Percentiles rank a stretch among this genome's conserved stretches.
phyloP scores from a whole-genome alignment of 2,329 filamentous ascomycete species.

The Sclerotinia borealis region DNA sequence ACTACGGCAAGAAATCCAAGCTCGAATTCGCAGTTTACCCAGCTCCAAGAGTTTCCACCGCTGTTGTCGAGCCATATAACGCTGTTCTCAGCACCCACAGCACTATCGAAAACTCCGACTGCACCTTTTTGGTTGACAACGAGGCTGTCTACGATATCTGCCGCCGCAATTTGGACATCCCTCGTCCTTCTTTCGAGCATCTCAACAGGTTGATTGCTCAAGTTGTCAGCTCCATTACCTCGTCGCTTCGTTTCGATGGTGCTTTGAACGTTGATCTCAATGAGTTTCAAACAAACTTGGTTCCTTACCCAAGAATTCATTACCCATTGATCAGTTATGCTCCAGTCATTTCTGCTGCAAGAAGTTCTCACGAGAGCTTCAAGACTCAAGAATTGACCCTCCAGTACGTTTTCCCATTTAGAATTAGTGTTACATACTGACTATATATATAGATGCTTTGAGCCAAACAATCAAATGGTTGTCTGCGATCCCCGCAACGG shows the following conservation, averaged over 20 bases:
- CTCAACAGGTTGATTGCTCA: constrained; percentile 62
- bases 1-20: constrained; percentile 64
- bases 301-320: constrained; percentile 62
- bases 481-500: constrained; percentile 60
- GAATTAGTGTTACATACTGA: constrained; percentile 11
- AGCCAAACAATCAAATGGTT: constrained; percentile 63
- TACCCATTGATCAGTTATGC: constrained; percentile 62
- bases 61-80: constrained; percentile 65
- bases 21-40: constrained; percentile 63
- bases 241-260: constrained; percentile 58
- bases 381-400: constrained; percentile 59
- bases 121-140: constrained; percentile 63
- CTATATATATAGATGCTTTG: constrained; percentile 43
- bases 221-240: constrained; percentile 62
- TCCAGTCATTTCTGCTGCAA: constrained; percentile 54
- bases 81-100: constrained; percentile 50
- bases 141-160: constrained; percentile 65
- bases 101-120: constrained; percentile 63
- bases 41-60: constrained; percentile 56
- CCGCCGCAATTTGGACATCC: constrained; percentile 57
- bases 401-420: constrained; percentile 42
- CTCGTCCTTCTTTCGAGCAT: constrained; percentile 58
- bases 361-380: constrained; percentile 60
- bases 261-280: constrained; percentile 62
- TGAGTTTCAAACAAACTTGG: constrained; percentile 65